Evolutionary conservation across 2,329 filamentous ascomycete genomes (phyloP), one percentile per base, ranked within the genome.

Genomic region (Pseudocercospora cruenta): DNA sequence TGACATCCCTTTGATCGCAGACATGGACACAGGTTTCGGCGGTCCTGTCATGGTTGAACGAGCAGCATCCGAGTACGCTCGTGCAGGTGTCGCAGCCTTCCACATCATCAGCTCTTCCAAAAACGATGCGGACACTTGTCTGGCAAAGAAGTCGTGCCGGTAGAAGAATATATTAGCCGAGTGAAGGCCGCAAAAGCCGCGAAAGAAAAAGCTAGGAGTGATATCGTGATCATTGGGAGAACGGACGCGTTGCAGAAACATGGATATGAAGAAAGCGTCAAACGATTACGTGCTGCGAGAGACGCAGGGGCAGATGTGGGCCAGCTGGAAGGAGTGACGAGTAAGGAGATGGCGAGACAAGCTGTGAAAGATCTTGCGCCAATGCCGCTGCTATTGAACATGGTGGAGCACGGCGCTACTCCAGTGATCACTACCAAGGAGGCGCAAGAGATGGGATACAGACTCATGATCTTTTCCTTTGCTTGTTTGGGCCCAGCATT

Each of bases 221-320:
- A 89, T 67, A 86, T 90, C 43, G 83, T 90, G 26, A 81, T 90
- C 62, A 89, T 90, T 60, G 87, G 87, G 0, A 81, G 88, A 9
- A 89, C 87, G 0, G 88, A 90, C 70, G 84, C 87, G 0, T 77
- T 88, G 2, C 85, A 87, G 69, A 77, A 80, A 0, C 78, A 82
- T 8, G 87, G 86, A 0, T 89, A 85, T 68, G 84, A 86, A 16
- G 85, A 84, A 68, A 83, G 85, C 2, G 73, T 88, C 4, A 68
- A 70, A 0, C 77, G 87, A 1, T 76, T 89, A 16, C 76, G 78
- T 66, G 79, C 78, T 2, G 87, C 87, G 0, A 76, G 82, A 0
- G 80, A 80, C 0, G 82, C 81, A 3, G 86, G 87, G 21, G 86
- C 86, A 0, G 87, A 89, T 69, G 84, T 86, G 2, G 84, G 81